Conservation (phyloP, 257 asterid species). For the Nicotiana paniculata region DNA sequence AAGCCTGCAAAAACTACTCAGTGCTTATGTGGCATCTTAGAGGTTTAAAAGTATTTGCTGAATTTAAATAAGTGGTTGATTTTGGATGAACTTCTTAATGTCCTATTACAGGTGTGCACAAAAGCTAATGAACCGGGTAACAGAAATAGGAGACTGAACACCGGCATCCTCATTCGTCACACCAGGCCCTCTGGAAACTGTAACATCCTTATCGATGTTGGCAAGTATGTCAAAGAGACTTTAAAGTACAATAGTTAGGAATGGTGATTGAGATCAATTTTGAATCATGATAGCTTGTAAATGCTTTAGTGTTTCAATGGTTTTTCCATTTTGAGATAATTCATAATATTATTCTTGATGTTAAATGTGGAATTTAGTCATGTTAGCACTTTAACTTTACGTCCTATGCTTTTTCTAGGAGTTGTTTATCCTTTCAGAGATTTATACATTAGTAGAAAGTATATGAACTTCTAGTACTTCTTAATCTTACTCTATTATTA, state of each 20-base stretch:
- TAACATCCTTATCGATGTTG: conserved; percentile 91
- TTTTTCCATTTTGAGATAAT: background rate
- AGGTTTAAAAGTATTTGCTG: background rate
- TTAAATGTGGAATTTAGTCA: background rate
- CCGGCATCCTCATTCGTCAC: conserved; percentile 78
- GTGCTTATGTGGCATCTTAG: background rate
- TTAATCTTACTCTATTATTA: too few species aligned
- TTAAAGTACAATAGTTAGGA: too few species aligned
- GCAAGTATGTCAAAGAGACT: conserved; percentile 65
- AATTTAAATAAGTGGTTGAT: background rate
- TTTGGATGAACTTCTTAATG: background rate
- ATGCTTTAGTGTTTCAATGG: background rate
- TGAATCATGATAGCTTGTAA: background rate
- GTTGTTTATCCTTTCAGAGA: too few species aligned
- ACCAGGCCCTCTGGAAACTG: conserved; percentile 47
- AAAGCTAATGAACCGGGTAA: conserved; percentile 75
- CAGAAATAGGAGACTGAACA: conserved; percentile 84
- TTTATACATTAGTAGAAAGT: too few species aligned
- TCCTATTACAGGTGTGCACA: conserved; percentile 59
- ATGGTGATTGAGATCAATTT: background rate
- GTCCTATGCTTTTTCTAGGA: too few species aligned
- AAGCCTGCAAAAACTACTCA: conserved; percentile 15
- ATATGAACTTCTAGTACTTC: too few species aligned
- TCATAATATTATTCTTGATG: background rate
- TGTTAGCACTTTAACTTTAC: too few species aligned